A percentile compares a stretch with the other conserved stretches of the same genome.
Evolutionary conservation across 2,329 filamentous ascomycete species (phyloP).

Genomic region (Apiospora hydei): DNA sequence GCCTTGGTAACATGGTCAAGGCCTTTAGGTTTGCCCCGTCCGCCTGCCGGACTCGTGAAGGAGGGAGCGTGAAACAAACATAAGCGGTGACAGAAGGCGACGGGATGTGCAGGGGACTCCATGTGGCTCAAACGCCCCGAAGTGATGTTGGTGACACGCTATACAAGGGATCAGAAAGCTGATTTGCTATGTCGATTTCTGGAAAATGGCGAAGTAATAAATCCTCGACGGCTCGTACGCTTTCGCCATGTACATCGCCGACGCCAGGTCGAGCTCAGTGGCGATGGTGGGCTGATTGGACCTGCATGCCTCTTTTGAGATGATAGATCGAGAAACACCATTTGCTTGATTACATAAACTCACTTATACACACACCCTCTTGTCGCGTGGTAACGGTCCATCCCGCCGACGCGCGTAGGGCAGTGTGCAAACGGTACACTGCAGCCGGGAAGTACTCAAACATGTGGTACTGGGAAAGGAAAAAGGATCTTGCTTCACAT

Average conservation of each 20-base stretch:
- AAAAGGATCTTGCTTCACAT: neutral
- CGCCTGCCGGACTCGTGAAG: neutral
- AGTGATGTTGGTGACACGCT: neutral
- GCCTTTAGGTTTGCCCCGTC: neutral
- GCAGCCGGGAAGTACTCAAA: neutral
- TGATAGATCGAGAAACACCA: neutral
- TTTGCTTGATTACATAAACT: neutral
- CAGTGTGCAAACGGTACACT: neutral
- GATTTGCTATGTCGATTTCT: neutral
- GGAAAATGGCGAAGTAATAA: neutral
- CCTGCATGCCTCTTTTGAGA: neutral
- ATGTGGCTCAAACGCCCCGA: constrained; percentile 2
- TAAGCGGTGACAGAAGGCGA: neutral
- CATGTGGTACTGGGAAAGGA: neutral
- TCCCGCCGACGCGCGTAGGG: constrained; percentile 15
- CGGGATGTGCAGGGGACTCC: neutral
- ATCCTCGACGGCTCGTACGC: neutral
- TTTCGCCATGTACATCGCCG: neutral
- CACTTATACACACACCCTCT: neutral
- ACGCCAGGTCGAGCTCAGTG: too few relatives aligned
- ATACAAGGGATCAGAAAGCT: neutral
- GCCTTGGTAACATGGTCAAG: constrained; percentile 7
- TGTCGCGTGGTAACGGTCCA: constrained; percentile 1
- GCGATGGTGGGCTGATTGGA: neutral
- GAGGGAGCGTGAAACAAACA: neutral